phyloP scores from a whole-genome alignment of 2,329 filamentous ascomycete genomes.

The Penicillium aurantiogriseum region DNA sequence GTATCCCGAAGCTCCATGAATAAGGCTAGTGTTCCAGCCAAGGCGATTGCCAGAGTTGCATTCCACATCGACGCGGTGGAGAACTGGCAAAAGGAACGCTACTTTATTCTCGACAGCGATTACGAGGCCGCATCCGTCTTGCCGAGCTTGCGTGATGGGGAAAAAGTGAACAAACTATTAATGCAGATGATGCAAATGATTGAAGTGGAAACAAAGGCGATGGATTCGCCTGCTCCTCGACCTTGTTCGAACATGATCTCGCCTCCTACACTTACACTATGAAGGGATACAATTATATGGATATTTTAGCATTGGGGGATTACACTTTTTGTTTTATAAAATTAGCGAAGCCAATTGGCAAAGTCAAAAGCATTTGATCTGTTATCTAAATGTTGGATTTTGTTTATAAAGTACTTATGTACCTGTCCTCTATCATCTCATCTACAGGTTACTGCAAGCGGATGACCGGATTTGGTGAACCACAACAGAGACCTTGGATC shows the following conservation, averaged over 20 bases:
- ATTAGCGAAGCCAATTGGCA: not conserved
- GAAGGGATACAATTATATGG: not conserved
- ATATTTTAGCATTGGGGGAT: not conserved
- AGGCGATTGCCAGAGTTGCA: conserved; percentile 36
- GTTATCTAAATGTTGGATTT: not conserved
- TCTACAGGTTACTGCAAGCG: conserved; percentile 19
- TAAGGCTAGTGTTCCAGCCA: conserved; percentile 36
- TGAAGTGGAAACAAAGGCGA: conserved; percentile 29
- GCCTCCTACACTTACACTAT: conserved; percentile 6
- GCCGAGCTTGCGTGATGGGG: conserved; percentile 27
- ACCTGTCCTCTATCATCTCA: not conserved
- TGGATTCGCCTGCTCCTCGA: conserved; percentile 30
- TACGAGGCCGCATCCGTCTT: conserved; percentile 40
- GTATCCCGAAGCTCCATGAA: conserved; percentile 39
- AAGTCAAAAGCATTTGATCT: not conserved
- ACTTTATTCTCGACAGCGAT: conserved; percentile 36
- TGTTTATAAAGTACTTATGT: not conserved
- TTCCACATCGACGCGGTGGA: conserved; percentile 33
- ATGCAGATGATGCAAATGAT: conserved; percentile 32
- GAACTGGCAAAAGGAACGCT: conserved; percentile 31
- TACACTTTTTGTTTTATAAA: not conserved
- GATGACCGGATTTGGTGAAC: conserved; percentile 23
- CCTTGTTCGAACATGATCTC: conserved; percentile 22
- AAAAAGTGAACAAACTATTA: conserved; percentile 30
- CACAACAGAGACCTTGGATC: conserved; percentile 7